Conservation (phyloP, 768 basidiomycete genomes). For the Rhizopogon sp. region DNA sequence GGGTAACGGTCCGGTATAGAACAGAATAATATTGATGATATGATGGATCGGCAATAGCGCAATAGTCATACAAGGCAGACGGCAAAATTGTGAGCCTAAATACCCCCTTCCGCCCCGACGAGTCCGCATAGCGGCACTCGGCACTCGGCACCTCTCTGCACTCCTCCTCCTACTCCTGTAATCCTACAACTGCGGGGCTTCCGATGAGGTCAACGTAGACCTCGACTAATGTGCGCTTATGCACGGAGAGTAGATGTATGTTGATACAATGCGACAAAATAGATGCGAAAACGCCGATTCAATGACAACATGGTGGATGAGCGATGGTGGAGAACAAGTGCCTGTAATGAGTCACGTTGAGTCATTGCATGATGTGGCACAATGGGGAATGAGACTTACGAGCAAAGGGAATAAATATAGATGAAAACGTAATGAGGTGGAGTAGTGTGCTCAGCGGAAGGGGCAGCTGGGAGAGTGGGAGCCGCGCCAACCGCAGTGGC, state of each 20-base stretch:
- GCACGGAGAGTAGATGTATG: slow-evolving; percentile 29
- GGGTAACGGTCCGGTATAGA: slow-evolving; percentile 12
- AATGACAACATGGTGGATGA: slow-evolving; percentile 23
- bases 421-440: slow-evolving; percentile 6
- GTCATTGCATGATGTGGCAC: background rate
- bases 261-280: slow-evolving; percentile 25
- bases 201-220: background rate
- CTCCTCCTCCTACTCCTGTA: slow-evolving; percentile 3
- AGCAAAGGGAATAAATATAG: slow-evolving; percentile 24
- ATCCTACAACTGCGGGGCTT: slow-evolving; percentile 25
- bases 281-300: slow-evolving; percentile 24
- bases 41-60: slow-evolving; percentile 6
- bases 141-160: slow-evolving; percentile 9
- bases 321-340: slow-evolving; percentile 11
- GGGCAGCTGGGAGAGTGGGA: slow-evolving; percentile 56
- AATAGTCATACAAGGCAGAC: slow-evolving; percentile 23
- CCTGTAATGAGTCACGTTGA: slow-evolving; percentile 9
- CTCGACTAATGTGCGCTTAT: slow-evolving; percentile 28
- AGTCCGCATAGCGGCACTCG: slow-evolving; percentile 18
- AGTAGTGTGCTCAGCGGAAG: slow-evolving; percentile 42
- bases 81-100: slow-evolving; percentile 20
- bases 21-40: slow-evolving; percentile 5
- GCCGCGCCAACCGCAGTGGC: slow-evolving; percentile 73
- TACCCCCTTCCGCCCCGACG: slow-evolving; percentile 2
- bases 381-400: slow-evolving; percentile 14